phyloP scores from a whole-genome alignment of 2,329 filamentous ascomycete genomes.

The Ambrosiella cleistominuta region DNA sequence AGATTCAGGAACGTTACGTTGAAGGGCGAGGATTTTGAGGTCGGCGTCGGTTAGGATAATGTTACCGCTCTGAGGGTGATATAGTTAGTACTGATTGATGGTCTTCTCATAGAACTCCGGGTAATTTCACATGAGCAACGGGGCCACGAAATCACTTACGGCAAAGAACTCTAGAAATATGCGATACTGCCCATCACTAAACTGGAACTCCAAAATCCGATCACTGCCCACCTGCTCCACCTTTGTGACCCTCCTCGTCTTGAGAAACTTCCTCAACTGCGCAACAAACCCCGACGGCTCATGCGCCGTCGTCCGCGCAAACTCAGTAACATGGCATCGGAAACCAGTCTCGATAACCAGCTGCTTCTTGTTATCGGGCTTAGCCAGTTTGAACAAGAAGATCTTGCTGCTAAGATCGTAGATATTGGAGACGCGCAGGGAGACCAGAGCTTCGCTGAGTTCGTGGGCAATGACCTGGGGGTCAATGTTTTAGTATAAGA shows the following conservation, averaged over 20 bases:
- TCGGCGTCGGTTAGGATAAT: conserved; percentile 80
- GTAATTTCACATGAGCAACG: too few species aligned
- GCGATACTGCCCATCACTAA: conserved; percentile 77
- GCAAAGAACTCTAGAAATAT: conserved; percentile 94
- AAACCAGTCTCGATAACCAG: conserved; percentile 89
- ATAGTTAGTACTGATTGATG: conserved; percentile 10
- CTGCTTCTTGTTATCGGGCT: conserved; percentile 75
- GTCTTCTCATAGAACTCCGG: too few species aligned
- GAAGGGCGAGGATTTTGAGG: conserved; percentile 61
- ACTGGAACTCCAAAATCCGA: conserved; percentile 77
- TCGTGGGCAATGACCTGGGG: conserved; percentile 80
- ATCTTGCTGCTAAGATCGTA: conserved; percentile 95
- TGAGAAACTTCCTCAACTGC: conserved; percentile 70
- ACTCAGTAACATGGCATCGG: conserved; percentile 83
- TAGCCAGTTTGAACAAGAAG: conserved; percentile 86
- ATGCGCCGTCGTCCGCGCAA: conserved; percentile 69
- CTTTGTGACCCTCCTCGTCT: conserved; percentile 65
- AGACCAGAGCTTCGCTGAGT: conserved; percentile 58
- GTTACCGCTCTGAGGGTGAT: conserved; percentile 48
- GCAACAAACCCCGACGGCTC: conserved; percentile 74
- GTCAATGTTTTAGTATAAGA: conserved; percentile 3
- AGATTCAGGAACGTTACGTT: conserved; percentile 64
- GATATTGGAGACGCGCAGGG: conserved; percentile 74
- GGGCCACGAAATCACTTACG: conserved; percentile 16
- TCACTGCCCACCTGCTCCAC: conserved; percentile 83